These are phyloP conservation scores for Amoebophrya sp. DNA, from an alignment of 169 alveolate genomes.

Conservation along the genomic window DNA sequence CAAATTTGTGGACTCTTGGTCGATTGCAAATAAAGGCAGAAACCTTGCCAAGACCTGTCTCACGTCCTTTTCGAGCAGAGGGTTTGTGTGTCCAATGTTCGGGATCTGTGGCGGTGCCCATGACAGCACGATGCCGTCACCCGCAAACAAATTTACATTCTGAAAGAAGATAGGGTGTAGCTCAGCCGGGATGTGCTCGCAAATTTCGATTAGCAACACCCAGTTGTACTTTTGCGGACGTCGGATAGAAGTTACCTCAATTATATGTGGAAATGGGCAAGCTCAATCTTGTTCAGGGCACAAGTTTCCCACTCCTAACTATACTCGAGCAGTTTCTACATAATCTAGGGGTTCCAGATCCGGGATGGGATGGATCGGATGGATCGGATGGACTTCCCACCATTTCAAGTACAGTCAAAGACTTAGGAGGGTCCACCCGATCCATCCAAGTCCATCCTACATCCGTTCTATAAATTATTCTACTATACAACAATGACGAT, in stretches of 20 bases:
- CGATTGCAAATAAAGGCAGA: background rate
- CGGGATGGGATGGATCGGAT: no score
- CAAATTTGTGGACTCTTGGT: background rate
- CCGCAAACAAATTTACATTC: background rate
- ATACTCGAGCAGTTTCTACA: no score
- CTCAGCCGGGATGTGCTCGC: constrained; percentile 25
- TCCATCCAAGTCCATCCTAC: no score
- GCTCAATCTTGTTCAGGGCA: no score
- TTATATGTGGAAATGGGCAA: no score
- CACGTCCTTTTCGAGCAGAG: background rate
- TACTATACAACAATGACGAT: no score
- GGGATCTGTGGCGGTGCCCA: constrained; percentile 17
- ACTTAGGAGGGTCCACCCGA: no score
- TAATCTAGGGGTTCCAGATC: no score
- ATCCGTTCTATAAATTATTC: no score
- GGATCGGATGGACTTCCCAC: no score
- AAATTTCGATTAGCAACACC: background rate
- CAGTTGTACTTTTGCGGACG: background rate
- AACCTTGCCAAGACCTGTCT: background rate
- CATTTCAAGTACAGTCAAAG: no score
- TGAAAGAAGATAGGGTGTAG: background rate
- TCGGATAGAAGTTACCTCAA: background rate
- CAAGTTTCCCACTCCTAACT: no score
- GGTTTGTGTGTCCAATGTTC: constrained; percentile 11
- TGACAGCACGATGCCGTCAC: background rate